A percentile compares a stretch with the other conserved stretches of the same genome.
Conservation (phyloP, 2,329 filamentous ascomycete species). For the Colletotrichum abscissum region DNA sequence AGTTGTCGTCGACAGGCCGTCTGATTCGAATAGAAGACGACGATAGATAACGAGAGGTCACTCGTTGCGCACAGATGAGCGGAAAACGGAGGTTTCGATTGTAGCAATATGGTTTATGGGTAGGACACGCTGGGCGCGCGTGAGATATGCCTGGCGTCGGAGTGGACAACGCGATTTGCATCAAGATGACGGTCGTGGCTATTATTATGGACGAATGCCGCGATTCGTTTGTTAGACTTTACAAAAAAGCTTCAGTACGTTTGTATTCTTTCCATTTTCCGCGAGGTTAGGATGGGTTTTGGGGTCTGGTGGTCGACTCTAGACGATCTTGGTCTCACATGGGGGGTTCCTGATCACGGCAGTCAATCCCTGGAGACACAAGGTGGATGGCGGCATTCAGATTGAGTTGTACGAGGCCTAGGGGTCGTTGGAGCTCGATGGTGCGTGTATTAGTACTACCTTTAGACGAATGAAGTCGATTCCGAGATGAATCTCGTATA, state of each 20-base stretch:
- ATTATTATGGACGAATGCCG: neutral
- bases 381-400: slow-evolving; percentile 1
- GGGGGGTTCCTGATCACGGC: neutral
- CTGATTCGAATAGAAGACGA: slow-evolving; percentile 7
- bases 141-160: slow-evolving; percentile 23
- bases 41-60: neutral
- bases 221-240: slow-evolving; percentile 25
- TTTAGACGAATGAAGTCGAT: slow-evolving; percentile 14
- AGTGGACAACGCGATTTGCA: slow-evolving; percentile 24
- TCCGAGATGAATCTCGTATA: neutral
- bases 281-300: neutral
- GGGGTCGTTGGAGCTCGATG: neutral
- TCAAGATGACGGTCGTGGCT: slow-evolving; percentile 22
- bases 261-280: slow-evolving; percentile 1
- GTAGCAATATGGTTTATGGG: slow-evolving; percentile 31
- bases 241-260: slow-evolving; percentile 23
- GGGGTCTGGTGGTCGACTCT: neutral
- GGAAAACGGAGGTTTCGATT: slow-evolving; percentile 19
- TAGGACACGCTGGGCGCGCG: slow-evolving; percentile 12
- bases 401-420: slow-evolving; percentile 9
- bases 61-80: neutral
- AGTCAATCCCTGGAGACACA: neutral
- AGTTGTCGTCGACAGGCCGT: neutral
- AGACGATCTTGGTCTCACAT: slow-evolving; percentile 2
- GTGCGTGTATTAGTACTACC: slow-evolving; percentile 25